Evolutionary conservation across 352 stramenopile species (phyloP), one percentile per base, ranked within the genome.

Genomic region (Plasmopara halstedii): DNA sequence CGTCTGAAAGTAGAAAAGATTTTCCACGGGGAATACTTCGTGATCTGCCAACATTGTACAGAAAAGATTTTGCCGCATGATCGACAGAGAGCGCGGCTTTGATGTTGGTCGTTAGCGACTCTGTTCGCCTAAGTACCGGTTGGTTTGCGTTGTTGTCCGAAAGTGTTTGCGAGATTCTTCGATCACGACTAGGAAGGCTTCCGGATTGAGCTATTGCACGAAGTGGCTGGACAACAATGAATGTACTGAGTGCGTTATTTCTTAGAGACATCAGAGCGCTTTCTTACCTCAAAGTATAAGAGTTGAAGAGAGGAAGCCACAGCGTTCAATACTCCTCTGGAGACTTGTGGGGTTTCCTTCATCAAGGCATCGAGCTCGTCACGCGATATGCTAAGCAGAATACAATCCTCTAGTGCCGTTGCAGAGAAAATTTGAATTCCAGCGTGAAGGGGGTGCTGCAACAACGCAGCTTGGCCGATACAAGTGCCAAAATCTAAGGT

Each of bases 211-310:
- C 61, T 47, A 88, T 87, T 0, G 65, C 69, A 14, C 70, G 58
- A 42, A 87, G 51, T 5, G 76, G 76, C 74, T 88, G 37, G 38
- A 1, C 5, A n/a, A 19, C 6, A 20, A 34, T 10, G 6, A 41
- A 37, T 43, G 17, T 15, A 35, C 18, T 31, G 5, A 33, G 19
- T n/a, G n/a, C n/a, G n/a, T n/a, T n/a, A n/a, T n/a, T n/a, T n/a
- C n/a, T n/a, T n/a, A n/a, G n/a, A n/a, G n/a, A n/a, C n/a, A n/a
- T n/a, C n/a, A n/a, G n/a, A n/a, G n/a, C n/a, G n/a, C 15, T 39
- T 26, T 5, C 59, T 40, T 64, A 88, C 76, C 67, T 88, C 72
- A 34, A 86, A 85, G 38, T 90, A 93, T 6, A 89, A 53, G 56
- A 76, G 81, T 7, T 74, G 72, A 25, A 93, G 50, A 6, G 81